Evolutionary conservation across 2,329 filamentous ascomycete species (phyloP).

Genomic region (Drechslerella dactyloides): DNA sequence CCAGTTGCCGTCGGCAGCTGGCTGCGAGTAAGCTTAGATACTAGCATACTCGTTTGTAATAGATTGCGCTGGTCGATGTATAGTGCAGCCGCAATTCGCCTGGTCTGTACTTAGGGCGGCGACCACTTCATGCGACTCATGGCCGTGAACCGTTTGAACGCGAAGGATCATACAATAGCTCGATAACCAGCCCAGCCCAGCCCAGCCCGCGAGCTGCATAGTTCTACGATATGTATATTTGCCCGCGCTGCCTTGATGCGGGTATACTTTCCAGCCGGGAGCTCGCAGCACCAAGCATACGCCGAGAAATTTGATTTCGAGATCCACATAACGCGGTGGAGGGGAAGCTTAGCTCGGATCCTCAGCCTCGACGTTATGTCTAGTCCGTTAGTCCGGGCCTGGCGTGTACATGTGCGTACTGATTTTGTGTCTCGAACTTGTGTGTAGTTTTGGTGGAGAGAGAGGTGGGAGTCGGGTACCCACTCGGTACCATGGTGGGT

Average conservation of each 20-base stretch:
- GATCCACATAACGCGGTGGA: not conserved
- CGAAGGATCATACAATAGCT: conserved; percentile 3
- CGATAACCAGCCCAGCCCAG: too few species aligned
- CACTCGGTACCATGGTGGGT: not conserved
- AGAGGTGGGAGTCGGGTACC: not conserved
- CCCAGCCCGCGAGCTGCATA: not conserved
- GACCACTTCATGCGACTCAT: not conserved
- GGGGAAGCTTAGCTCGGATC: not conserved
- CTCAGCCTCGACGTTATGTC: conserved; percentile 8
- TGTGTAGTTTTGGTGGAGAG: too few species aligned
- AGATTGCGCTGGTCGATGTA: too few species aligned
- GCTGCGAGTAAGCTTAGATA: conserved; percentile 10
- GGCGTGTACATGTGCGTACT: too few species aligned
- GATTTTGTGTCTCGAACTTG: too few species aligned
- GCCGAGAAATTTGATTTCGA: conserved; percentile 1
- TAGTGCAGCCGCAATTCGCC: too few species aligned
- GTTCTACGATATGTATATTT: not conserved
- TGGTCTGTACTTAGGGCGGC: too few species aligned
- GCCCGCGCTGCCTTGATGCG: not conserved
- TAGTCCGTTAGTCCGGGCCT: not conserved
- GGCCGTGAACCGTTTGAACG: not conserved
- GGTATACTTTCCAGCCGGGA: not conserved
- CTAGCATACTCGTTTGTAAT: not conserved
- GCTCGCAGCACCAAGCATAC: not conserved
- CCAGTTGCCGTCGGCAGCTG: conserved; percentile 17